These are phyloP conservation scores for Exophiala aquamarina DNA, from an alignment of 2,329 filamentous ascomycete genomes.

Conservation along the genomic window DNA sequence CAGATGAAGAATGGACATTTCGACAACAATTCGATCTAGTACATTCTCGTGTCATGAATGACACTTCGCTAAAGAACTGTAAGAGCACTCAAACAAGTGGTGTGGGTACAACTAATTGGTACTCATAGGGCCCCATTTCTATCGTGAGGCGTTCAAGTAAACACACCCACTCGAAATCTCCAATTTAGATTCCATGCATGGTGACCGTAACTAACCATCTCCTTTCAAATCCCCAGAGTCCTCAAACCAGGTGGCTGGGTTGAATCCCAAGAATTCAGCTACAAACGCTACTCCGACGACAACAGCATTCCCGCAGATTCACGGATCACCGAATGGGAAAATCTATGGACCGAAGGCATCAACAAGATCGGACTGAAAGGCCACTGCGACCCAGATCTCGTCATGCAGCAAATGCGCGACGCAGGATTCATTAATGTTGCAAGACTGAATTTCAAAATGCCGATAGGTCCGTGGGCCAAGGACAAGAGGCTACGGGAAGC, in stretches of 20 bases:
- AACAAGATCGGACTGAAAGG: conserved; percentile 9
- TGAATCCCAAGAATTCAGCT: conserved; percentile 31
- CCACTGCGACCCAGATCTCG: conserved; percentile 11
- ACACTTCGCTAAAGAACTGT: conserved; percentile 10
- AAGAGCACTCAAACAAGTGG: not conserved
- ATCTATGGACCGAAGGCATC: conserved; percentile 7
- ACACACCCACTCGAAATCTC: too few species aligned
- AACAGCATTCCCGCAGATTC: conserved; percentile 7
- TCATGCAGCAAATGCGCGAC: conserved; percentile 20
- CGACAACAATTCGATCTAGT: conserved; percentile 61
- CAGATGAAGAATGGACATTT: conserved; percentile 59
- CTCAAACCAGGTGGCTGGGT: conserved; percentile 43
- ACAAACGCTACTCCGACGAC: conserved; percentile 9
- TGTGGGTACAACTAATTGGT: too few species aligned
- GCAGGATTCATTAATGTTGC: conserved; percentile 29
- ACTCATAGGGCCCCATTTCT: conserved; percentile 8
- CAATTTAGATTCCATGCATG: conserved; percentile 2
- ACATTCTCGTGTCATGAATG: conserved; percentile 23
- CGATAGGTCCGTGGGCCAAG: conserved; percentile 33
- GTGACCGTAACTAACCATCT: conserved; percentile 6
- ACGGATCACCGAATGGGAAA: conserved; percentile 8
- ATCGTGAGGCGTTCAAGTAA: conserved; percentile 10
- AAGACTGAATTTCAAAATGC: conserved; percentile 23
- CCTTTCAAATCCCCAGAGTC: conserved; percentile 1
- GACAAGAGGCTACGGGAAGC: conserved; percentile 30